Percentiles rank a stretch among this genome's conserved stretches.
phyloP scores from a whole-genome alignment of 2,329 filamentous ascomycete genomes.

The Blastomyces parvus region DNA sequence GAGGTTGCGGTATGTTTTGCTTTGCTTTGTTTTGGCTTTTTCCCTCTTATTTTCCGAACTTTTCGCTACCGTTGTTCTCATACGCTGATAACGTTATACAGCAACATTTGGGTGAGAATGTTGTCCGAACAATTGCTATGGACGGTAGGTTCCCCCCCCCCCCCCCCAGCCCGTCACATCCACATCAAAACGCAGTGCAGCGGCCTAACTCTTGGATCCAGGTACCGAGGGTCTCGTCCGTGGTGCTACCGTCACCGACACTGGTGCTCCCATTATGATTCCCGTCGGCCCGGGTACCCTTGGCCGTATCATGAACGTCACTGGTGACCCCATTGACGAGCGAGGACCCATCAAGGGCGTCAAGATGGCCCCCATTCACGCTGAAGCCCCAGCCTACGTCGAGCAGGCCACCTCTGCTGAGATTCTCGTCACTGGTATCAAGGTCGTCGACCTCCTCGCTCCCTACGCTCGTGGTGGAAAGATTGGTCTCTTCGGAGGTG shows the following conservation, averaged over 20 bases:
- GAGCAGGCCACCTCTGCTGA: conserved; percentile 96
- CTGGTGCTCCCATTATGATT: conserved; percentile 89
- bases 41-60: not conserved
- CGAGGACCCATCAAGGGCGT: conserved; percentile 92
- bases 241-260: conserved; percentile 76
- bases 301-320: conserved; percentile 99
- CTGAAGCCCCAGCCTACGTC: conserved; percentile 81
- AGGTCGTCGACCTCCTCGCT: conserved; percentile 98
- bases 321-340: conserved; percentile 99
- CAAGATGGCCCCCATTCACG: conserved; percentile 84
- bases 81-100: conserved; percentile 34
- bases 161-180: not conserved
- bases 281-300: conserved; percentile 89
- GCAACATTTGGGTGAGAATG: conserved; percentile 99
- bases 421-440: conserved; percentile 98
- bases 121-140: conserved; percentile 99
- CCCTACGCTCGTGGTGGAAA: conserved; percentile 99
- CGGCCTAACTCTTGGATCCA: conserved; percentile 28
- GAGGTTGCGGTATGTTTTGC: conserved; percentile 82
- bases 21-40: conserved; percentile 8
- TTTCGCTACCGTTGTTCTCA: not conserved
- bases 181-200: conserved; percentile 1
- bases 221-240: conserved; percentile 99
- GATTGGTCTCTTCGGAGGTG: conserved; percentile 99
- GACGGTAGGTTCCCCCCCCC: conserved; percentile 80